Evolutionary conservation across 2,329 filamentous ascomycete genomes (phyloP).

Genomic region (Colletotrichum gloeosporioides): DNA sequence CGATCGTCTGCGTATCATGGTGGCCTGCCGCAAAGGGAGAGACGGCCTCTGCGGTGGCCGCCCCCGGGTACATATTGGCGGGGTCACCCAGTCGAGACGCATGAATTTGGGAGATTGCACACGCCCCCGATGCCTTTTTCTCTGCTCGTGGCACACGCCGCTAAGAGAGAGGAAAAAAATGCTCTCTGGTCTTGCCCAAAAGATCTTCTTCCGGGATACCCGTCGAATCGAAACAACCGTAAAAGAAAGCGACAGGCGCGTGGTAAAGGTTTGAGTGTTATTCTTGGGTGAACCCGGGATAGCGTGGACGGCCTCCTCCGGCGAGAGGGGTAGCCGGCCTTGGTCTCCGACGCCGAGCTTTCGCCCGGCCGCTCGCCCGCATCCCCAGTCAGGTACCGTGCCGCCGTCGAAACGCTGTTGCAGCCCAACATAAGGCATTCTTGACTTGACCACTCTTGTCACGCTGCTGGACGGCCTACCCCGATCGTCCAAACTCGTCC

Average conservation of each 20-base stretch:
- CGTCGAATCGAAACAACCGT: conserved; percentile 17
- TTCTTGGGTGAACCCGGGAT: not conserved
- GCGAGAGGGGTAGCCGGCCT: not conserved
- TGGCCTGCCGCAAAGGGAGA: not conserved
- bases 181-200: not conserved
- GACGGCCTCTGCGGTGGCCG: not conserved
- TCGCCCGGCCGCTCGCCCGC: not conserved
- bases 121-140: not conserved
- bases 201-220: conserved; percentile 6
- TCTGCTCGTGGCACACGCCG: not conserved
- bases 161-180: not conserved
- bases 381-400: not conserved
- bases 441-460: not conserved
- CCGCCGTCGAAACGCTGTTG: not conserved
- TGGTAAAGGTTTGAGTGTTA: not conserved
- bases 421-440: not conserved
- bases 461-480: not conserved
- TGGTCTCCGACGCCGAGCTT: not conserved
- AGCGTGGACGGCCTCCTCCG: not conserved
- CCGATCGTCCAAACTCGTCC: not conserved
- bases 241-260: not conserved
- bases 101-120: conserved; percentile 21
- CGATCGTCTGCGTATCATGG: conserved; percentile 8
- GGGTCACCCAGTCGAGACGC: conserved; percentile 17
- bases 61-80: not conserved